Base-by-base conservation (phyloP, 352 stramenopile species). In the Pythium rhizo-oryzae region DNA sequence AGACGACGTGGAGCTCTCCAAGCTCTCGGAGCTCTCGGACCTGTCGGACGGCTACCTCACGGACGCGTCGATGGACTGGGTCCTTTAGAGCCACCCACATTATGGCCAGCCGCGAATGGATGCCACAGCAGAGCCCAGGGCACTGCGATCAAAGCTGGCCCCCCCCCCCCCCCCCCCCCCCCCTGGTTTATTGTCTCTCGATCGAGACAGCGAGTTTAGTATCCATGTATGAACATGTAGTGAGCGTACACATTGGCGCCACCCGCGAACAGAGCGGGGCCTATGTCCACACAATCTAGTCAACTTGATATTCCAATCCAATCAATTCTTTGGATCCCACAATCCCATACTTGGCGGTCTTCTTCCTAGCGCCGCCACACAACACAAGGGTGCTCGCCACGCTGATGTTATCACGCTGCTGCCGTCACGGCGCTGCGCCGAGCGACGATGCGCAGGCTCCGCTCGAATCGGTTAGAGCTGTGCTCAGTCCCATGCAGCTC, bases 1-100 rank as follows among this genome's bases (percentile, higher is more conserved):
- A 24, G 51, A 61, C 39, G 64, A 71, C n/a, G 64, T 62, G 49
- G 43, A 54, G 33, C 30, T 59, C 28, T 59, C 53, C 53, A 47
- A 33, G 28, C 28, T 33, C 28, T 33, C 28, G 28, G 28, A 59
- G 53, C 53, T 59, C 53, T 59, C 53, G 16, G 53, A 59, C n/a
- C 19, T 59, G 30, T 59, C 53, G 8, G 53, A 59, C 30, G 53
- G 53, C 30, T 59, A 49, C 53, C 39, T 59, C 6, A 47, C 53
- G 30, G 53, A 59, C 53, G 21, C 12, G 11, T 59, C 53, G 16
- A 59, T 59, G 53, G 53, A 59, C 33, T 62, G 39, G 39, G 23
- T 16, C 0, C 43, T 62, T 23, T 50, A 33, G 28, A 51, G 18
- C n/a, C 6, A 5, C 35, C 35, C 7, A 41, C 35, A 41, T 41